These are phyloP conservation scores for Penicillium sp. DNA, from an alignment of 2,329 filamentous ascomycete species.

Conservation along the genomic window DNA sequence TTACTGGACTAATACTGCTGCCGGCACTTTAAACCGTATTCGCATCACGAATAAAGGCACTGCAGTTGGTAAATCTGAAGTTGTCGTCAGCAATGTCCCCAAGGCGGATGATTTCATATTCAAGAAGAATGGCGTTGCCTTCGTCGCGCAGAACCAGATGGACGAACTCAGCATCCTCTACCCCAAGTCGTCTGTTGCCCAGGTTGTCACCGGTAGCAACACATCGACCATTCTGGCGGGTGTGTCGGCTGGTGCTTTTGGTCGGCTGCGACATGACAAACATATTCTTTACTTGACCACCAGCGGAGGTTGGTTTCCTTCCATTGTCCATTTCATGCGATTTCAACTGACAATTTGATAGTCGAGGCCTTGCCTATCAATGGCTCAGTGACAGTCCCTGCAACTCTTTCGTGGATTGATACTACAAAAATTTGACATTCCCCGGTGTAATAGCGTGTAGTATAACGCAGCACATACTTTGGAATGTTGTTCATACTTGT, in stretches of 20 bases:
- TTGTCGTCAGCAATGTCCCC: not conserved
- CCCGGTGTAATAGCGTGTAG: not conserved
- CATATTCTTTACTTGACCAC: not conserved
- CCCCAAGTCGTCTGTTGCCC: not conserved
- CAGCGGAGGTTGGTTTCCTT: not conserved
- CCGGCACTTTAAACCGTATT: not conserved
- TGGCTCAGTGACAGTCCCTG: not conserved
- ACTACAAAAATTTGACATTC: not conserved
- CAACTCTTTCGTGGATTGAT: not conserved
- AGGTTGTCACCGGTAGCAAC: not conserved
- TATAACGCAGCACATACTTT: not conserved
- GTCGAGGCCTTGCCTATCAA: not conserved
- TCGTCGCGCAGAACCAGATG: not conserved
- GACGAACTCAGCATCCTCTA: not conserved
- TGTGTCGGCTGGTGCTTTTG: not conserved
- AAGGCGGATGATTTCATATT: not conserved
- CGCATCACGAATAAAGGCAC: not conserved
- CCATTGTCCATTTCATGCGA: not conserved
- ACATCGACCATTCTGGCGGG: not conserved
- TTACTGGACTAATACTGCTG: not conserved
- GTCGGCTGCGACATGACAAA: not conserved
- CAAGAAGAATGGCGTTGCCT: not conserved
- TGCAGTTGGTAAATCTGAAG: not conserved
- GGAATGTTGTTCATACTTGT: too few species aligned
- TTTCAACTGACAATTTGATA: not conserved